Percentiles rank a stretch among this genome's conserved stretches.
Evolutionary conservation across 768 basidiomycete genomes (phyloP).

Genomic region (Cubamyces sp.): DNA sequence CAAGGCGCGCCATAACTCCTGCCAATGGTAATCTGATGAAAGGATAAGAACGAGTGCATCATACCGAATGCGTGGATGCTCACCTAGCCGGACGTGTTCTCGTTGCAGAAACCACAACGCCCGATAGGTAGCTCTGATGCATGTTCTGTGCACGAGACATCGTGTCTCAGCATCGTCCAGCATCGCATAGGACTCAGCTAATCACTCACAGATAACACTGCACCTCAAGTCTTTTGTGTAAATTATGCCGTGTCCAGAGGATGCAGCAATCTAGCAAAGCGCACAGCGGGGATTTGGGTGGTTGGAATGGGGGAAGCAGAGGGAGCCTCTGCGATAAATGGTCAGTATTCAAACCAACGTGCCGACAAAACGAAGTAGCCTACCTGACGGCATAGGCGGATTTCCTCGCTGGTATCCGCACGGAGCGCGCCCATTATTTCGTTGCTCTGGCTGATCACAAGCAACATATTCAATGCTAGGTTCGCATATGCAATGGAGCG

Average conservation of each 20-base stretch:
- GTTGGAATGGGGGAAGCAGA: slow-evolving; percentile 44
- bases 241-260: slow-evolving; percentile 71
- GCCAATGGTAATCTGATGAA: slow-evolving; percentile 64
- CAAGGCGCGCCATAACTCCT: slow-evolving; percentile 63
- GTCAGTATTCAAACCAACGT: not conserved
- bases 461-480: slow-evolving; percentile 56
- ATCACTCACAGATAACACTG: slow-evolving; percentile 56
- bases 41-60: not conserved
- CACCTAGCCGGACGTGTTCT: slow-evolving; percentile 58
- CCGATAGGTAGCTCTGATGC: slow-evolving; percentile 57
- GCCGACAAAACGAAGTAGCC: slow-evolving; percentile 12
- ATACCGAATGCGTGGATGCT: slow-evolving; percentile 25
- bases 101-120: slow-evolving; percentile 61
- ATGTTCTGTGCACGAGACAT: slow-evolving; percentile 44
- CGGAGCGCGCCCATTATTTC: slow-evolving; percentile 51
- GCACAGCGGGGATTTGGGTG: slow-evolving; percentile 53
- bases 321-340: slow-evolving; percentile 50
- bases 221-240: slow-evolving; percentile 64
- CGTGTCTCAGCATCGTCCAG: not conserved
- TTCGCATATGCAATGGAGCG: slow-evolving; percentile 67
- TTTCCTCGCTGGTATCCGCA: slow-evolving; percentile 42
- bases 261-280: slow-evolving; percentile 70
- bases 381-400: slow-evolving; percentile 70
- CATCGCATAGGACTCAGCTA: not conserved
- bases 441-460: slow-evolving; percentile 54